Evolutionary conservation across 148 eudicot species (phyloP), one percentile per base, ranked within the genome.

Genomic region (Spergularia bocconei): DNA sequence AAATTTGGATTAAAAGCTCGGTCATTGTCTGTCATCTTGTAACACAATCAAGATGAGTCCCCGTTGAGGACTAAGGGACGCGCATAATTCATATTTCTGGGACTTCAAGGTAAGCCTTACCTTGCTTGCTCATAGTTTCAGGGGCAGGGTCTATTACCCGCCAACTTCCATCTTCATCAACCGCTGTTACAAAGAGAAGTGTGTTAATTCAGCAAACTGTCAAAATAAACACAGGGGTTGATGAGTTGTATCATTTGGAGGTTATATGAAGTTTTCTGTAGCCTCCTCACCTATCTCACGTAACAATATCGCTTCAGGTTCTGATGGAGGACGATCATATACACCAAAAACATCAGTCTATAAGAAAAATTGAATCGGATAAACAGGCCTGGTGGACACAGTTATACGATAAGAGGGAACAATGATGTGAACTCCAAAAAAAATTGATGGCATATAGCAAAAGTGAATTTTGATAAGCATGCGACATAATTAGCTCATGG

Each of bases 271-370:
- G 51, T 48, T 9, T 20, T 11, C 21, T 41, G 21, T 19, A 67
- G 64, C 57, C 57, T 70, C 73, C 91, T 78, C 68, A 92, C 98
- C 93, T 61, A 95, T 95, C 82, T 95, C 98, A 79, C 85, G 84
- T 51, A 95, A 85, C 69, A 95, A 89, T 20, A 88, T 69, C 15
- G 98, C 93, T 63, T 82, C 82, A 66, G 93, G 89, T 78, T 95
- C 96, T 67, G 90, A 77, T 54, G 98, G 98, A 65, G 98, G 98
- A 63, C 91, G 91, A 78, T 95, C 98, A 86, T 89, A 95, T 53
- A 95, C 98, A 52, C 98, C 98, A 53, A 81, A 85, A 21, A 95
- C 98, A 83, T 95, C 98, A 78, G 98, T 95, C 98, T 95, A 72
- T 61, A 83, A 20, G 75, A 56, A 55, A 67, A 12, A 36, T 65